phyloP scores from a whole-genome alignment of 139 green algal genomes.

The Medakamo hakoo region DNA sequence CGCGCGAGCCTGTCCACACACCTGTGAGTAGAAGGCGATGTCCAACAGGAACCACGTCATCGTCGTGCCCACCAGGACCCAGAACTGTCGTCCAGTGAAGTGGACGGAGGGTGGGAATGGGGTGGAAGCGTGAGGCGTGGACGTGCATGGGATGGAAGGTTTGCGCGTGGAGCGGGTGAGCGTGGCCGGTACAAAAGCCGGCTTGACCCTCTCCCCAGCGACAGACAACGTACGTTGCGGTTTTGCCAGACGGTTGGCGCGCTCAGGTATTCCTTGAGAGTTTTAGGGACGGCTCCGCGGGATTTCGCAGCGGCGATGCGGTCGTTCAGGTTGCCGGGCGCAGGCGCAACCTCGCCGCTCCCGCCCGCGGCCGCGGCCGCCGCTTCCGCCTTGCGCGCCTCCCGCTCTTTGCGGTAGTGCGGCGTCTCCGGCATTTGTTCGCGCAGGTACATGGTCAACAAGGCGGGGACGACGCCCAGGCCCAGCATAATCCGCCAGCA shows the following conservation, averaged over 20 bases:
- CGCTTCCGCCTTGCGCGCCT: constrained; percentile 3
- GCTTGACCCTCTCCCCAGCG: too few relatives aligned
- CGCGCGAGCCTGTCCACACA: too few relatives aligned
- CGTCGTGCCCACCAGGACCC: constrained; percentile 14
- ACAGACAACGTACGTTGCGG: constrained; percentile 5
- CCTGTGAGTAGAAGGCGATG: constrained; percentile 26
- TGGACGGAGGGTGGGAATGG: too few relatives aligned
- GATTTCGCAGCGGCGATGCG: constrained; percentile 1
- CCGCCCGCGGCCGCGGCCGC: constrained; percentile 3
- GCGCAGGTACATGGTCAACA: constrained; percentile 25
- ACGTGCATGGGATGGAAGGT: too few relatives aligned
- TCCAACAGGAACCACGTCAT: constrained; percentile 30
- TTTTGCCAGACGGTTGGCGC: not conserved
- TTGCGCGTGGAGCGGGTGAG: too few relatives aligned
- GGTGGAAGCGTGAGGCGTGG: too few relatives aligned
- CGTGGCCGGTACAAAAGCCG: too few relatives aligned
- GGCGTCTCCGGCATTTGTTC: constrained; percentile 20
- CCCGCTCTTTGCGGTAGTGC: constrained; percentile 15
- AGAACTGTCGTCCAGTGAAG: too few relatives aligned
- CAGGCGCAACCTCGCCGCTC: not conserved
- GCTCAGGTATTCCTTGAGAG: not conserved
- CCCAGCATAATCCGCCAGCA: constrained; percentile 23
- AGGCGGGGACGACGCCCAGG: constrained; percentile 17
- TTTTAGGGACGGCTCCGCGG: not conserved
- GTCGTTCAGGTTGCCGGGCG: constrained; percentile 2